These are phyloP conservation scores for Vanrija sp. DNA, from an alignment of 1,284 basidiomycete species.

Conservation along the genomic window DNA sequence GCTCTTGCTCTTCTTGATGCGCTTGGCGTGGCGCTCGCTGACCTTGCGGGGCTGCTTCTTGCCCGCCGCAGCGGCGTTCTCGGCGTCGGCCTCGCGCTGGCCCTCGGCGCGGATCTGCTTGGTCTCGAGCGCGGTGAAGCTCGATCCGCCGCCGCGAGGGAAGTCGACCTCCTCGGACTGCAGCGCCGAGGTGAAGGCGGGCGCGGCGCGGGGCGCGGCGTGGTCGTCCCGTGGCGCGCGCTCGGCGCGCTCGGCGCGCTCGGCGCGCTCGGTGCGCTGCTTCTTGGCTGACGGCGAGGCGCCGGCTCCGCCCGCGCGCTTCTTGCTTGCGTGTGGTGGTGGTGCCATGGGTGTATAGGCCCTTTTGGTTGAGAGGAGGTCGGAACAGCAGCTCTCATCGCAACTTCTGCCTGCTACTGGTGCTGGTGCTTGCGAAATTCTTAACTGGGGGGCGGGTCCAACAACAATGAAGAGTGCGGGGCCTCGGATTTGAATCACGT, in stretches of 20 bases:
- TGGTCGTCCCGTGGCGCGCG: background rate
- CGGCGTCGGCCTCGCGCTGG: conserved; percentile 73
- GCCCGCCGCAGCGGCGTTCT: conserved; percentile 55
- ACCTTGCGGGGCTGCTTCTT: conserved; percentile 31
- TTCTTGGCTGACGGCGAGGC: conserved; percentile 13
- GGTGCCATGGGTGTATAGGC: conserved; percentile 12
- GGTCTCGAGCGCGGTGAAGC: conserved; percentile 84
- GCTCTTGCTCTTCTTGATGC: conserved; percentile 52
- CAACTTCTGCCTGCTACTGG: no score
- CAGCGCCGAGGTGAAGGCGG: conserved; percentile 49
- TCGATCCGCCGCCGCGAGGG: conserved; percentile 73
- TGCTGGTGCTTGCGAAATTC: background rate
- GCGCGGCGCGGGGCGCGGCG: conserved; percentile 28
- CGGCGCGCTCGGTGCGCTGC: conserved; percentile 12
- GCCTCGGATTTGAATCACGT: no score
- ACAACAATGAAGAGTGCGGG: no score
- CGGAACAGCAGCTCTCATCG: no score
- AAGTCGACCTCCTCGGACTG: conserved; percentile 81
- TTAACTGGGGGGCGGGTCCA: background rate
- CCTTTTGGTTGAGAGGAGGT: background rate
- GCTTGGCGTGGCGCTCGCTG: conserved; percentile 37
- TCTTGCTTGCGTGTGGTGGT: conserved; percentile 15
- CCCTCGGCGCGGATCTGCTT: conserved; percentile 82
- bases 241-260: conserved; percentile 10
- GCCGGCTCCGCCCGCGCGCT: conserved; percentile 12